Percentiles rank a stretch among this genome's conserved stretches.
Conservation (phyloP, 306 rosid genomes). For the Lathyrus oleraceus region DNA sequence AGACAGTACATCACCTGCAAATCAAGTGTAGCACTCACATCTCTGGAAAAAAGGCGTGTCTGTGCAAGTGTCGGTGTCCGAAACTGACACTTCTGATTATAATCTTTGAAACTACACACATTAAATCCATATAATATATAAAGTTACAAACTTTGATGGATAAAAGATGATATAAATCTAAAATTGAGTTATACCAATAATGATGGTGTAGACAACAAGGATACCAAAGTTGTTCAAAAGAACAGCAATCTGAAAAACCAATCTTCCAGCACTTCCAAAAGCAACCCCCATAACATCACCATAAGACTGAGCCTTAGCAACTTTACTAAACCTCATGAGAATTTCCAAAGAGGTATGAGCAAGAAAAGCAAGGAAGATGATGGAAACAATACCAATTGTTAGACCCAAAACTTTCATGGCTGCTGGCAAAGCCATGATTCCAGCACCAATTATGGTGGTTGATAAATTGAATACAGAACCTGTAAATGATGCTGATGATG, state of each 20-base stretch:
- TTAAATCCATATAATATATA: not conserved
- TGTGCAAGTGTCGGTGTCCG: too few species aligned
- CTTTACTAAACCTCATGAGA: slow-evolving; percentile 60
- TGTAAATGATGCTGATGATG: slow-evolving; percentile 41
- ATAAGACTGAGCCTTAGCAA: slow-evolving; percentile 39
- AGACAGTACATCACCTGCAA: slow-evolving; percentile 67
- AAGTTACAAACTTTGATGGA: not conserved
- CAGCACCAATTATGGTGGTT: slow-evolving; percentile 71
- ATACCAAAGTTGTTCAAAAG: slow-evolving; percentile 65
- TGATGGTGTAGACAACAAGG: slow-evolving; percentile 66
- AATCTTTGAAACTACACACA: not conserved
- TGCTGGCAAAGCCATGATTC: slow-evolving; percentile 76
- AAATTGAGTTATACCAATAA: slow-evolving; percentile 50
- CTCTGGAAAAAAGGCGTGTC: too few species aligned
- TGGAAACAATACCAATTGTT: slow-evolving; percentile 44
- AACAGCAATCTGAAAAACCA: slow-evolving; percentile 51
- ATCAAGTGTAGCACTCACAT: not conserved
- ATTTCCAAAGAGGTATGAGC: slow-evolving; percentile 54
- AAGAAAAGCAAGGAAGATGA: slow-evolving; percentile 55
- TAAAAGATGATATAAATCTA: not conserved
- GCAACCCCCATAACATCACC: slow-evolving; percentile 57
- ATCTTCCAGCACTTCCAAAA: slow-evolving; percentile 52
- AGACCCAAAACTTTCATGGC: slow-evolving; percentile 71
- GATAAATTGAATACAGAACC: slow-evolving; percentile 69
- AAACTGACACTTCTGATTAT: too few species aligned